Evolutionary conservation across 2,329 filamentous ascomycete species (phyloP).

Genomic region (Trichoderma harzianum): DNA sequence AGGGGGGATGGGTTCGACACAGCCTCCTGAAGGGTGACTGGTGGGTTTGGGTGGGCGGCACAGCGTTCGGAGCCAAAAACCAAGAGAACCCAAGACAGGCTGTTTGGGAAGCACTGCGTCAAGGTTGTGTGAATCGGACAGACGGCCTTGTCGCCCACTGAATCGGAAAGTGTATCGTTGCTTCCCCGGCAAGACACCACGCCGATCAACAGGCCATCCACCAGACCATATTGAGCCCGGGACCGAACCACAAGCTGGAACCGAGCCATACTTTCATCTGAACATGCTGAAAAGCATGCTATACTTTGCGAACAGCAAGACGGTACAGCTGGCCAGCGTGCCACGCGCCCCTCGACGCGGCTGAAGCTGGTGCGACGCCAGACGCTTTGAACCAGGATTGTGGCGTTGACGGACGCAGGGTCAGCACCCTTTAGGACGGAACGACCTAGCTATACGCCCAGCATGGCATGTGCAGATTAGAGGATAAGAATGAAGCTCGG

Average conservation of each 20-base stretch:
- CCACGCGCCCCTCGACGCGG: background rate
- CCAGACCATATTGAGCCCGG: background rate
- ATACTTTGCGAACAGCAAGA: background rate
- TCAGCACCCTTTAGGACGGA: background rate
- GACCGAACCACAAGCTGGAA: background rate
- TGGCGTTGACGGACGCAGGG: background rate
- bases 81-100: background rate
- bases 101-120: constrained; percentile 14
- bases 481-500: background rate
- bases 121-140: background rate
- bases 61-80: background rate
- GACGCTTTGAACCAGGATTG: background rate
- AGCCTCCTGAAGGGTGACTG: background rate
- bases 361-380: background rate
- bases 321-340: background rate
- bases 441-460: background rate
- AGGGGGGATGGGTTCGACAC: background rate
- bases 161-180: constrained; percentile 6
- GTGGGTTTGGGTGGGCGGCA: background rate
- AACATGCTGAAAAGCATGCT: background rate
- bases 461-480: background rate
- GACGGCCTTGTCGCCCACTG: constrained; percentile 4
- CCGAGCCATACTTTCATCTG: background rate
- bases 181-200: constrained; percentile 12
- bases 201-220: constrained; percentile 14